phyloP scores from a whole-genome alignment of 1,284 basidiomycete species.

The Cutaneotrichosporon sp. region DNA sequence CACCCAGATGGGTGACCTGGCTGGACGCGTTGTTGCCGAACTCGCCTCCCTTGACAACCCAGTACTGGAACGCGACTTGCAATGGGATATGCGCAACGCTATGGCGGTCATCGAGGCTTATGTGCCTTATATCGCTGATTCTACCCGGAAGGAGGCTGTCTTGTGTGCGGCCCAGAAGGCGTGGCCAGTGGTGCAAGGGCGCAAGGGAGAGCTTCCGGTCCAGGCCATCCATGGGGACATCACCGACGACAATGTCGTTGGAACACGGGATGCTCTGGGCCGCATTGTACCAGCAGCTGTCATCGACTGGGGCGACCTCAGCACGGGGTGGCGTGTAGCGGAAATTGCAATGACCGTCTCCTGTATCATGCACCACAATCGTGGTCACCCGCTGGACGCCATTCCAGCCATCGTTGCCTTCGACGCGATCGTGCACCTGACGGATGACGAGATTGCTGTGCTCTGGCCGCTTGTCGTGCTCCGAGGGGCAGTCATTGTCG shows the following conservation, averaged over 20 bases:
- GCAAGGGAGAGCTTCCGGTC: background rate
- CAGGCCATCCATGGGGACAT: constrained; percentile 17
- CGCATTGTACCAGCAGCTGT: constrained; percentile 2
- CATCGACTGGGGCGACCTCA: constrained; percentile 17
- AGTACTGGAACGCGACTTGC: constrained; percentile 11
- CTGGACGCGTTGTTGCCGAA: background rate
- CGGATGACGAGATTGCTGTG: constrained; percentile 8
- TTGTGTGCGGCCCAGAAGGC: background rate
- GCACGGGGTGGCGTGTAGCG: constrained; percentile 11
- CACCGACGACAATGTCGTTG: constrained; percentile 17
- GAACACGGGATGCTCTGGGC: constrained; percentile 7
- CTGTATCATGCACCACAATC: constrained; percentile 10
- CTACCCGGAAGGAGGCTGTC: background rate
- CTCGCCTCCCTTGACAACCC: background rate
- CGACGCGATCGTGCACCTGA: background rate
- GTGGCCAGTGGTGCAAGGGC: background rate
- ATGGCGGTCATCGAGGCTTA: constrained; percentile 10
- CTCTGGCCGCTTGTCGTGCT: constrained; percentile 16
- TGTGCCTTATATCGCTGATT: background rate
- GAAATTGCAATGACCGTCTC: constrained; percentile 12
- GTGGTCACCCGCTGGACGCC: background rate
- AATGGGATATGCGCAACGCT: constrained; percentile 16
- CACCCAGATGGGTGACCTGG: constrained; percentile 3
- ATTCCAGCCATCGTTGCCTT: constrained; percentile 11
- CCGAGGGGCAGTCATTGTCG: constrained; percentile 9